Percentiles rank a stretch among this genome's conserved stretches.
phyloP scores from a whole-genome alignment of 2,329 filamentous ascomycete genomes.

The Phialemoniopsis sp. region DNA sequence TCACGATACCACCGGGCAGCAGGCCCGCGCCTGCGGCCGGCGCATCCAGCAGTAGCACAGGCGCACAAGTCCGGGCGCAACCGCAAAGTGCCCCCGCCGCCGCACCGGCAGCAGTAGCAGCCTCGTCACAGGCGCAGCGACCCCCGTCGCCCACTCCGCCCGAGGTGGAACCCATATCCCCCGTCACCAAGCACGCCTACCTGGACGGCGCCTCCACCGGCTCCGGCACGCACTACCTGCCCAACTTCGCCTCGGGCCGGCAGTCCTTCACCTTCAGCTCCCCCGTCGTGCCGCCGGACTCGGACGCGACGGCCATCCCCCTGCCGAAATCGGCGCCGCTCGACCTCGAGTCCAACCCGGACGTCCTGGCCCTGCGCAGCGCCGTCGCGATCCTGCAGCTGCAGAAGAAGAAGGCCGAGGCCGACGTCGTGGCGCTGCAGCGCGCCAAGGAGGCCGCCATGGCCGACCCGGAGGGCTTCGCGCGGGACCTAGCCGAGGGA shows the following conservation, averaged over 20 bases:
- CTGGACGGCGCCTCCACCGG: constrained; percentile 27
- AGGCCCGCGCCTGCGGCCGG: background rate
- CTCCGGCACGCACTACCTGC: constrained; percentile 11
- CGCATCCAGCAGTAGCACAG: no score
- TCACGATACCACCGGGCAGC: no score
- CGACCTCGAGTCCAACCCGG: constrained; percentile 65
- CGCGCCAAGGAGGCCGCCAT: constrained; percentile 68
- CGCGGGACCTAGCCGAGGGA: constrained; percentile 61
- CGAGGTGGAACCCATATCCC: constrained; percentile 45
- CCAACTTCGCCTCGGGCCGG: constrained; percentile 10
- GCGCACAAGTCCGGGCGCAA: background rate
- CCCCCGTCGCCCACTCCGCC: constrained; percentile 36
- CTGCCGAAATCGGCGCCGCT: constrained; percentile 39
- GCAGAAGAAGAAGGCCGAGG: constrained; percentile 72
- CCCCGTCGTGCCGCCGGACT: background rate
- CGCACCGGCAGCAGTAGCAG: background rate
- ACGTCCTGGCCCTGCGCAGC: constrained; percentile 81
- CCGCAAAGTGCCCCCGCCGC: constrained; percentile 4
- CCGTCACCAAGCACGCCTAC: constrained; percentile 44
- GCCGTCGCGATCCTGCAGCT: constrained; percentile 85
- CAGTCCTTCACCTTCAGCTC: constrained; percentile 9
- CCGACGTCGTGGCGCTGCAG: constrained; percentile 69
- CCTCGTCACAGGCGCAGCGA: constrained; percentile 2
- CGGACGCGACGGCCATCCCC: constrained; percentile 1
- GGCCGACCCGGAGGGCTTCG: constrained; percentile 67